phyloP scores from a whole-genome alignment of 2,329 filamentous ascomycete species.

The Fusarium chaquense region DNA sequence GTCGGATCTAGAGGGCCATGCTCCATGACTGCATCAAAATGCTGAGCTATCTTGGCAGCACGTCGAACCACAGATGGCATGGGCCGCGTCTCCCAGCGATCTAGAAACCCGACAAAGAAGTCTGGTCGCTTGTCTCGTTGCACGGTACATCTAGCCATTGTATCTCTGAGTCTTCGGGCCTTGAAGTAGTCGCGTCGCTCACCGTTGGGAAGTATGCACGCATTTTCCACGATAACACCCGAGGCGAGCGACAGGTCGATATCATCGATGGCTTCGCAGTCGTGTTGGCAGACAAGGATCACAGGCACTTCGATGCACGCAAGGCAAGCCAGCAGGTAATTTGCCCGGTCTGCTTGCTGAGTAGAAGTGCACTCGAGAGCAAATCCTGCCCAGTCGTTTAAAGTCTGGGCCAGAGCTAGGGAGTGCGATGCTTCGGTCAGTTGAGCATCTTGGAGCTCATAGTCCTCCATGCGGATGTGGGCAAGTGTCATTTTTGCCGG shows the following conservation, averaged over 20 bases:
- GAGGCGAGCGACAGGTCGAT: constrained; percentile 24
- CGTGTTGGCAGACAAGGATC: constrained; percentile 30
- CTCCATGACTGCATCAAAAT: constrained; percentile 38
- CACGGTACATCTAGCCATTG: constrained; percentile 21
- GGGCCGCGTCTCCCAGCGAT: constrained; percentile 25
- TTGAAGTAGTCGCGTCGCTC: constrained; percentile 36
- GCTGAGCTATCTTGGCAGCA: constrained; percentile 36
- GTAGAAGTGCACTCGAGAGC: not conserved
- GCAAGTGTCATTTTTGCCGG: not conserved
- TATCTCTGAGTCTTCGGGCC: constrained; percentile 24
- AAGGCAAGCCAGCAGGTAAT: constrained; percentile 15
- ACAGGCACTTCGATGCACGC: constrained; percentile 15
- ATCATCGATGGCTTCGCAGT: constrained; percentile 27
- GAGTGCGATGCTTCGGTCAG: not conserved
- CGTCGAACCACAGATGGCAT: constrained; percentile 29
- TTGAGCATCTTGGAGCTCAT: not conserved
- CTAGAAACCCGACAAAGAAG: constrained; percentile 36
- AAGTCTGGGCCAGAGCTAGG: not conserved
- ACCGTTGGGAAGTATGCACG: constrained; percentile 31
- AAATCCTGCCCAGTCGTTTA: constrained; percentile 1
- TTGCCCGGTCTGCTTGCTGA: constrained; percentile 7
- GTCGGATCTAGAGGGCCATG: constrained; percentile 26
- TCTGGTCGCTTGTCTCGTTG: constrained; percentile 32
- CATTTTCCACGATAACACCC: constrained; percentile 34
- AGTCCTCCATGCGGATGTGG: constrained; percentile 1